A percentile compares a stretch with the other conserved stretches of the same genome.
Conservation (phyloP, 2,329 filamentous ascomycete genomes). For the Botryotinia narcissicola region DNA sequence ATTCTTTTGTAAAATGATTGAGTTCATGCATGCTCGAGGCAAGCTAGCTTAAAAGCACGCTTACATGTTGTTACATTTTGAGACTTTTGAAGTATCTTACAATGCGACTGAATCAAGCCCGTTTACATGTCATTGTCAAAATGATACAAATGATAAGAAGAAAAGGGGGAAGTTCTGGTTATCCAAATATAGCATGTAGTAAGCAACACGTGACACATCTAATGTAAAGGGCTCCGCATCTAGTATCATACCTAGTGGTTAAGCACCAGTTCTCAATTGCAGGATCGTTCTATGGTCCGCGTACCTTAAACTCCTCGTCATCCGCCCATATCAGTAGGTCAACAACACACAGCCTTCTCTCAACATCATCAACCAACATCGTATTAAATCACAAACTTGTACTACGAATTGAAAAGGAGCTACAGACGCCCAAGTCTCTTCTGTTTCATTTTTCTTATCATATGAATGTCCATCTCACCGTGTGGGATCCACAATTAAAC, state of each 20-base stretch:
- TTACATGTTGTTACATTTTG: not conserved
- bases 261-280: not conserved
- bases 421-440: slow-evolving; percentile 17
- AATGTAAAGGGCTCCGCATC: not conserved
- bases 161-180: not conserved
- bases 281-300: slow-evolving; percentile 16
- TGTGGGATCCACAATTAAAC: slow-evolving; percentile 18
- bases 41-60: not conserved
- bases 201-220: not conserved
- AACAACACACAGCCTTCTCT: slow-evolving; percentile 13
- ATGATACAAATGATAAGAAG: not conserved
- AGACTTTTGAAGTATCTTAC: not conserved
- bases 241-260: not conserved
- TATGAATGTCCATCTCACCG: slow-evolving; percentile 17
- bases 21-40: not conserved
- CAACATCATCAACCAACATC: slow-evolving; percentile 17
- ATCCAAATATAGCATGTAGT: not conserved
- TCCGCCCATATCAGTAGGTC: slow-evolving; percentile 11
- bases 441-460: slow-evolving; percentile 19
- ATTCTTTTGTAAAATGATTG: not conserved
- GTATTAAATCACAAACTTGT: slow-evolving; percentile 9
- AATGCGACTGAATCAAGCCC: not conserved
- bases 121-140: not conserved
- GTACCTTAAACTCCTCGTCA: slow-evolving; percentile 12
- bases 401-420: slow-evolving; percentile 7